A percentile compares a stretch with the other conserved stretches of the same genome.
phyloP scores from a whole-genome alignment of 768 basidiomycete genomes.

The Leccinum pellstonianum region DNA sequence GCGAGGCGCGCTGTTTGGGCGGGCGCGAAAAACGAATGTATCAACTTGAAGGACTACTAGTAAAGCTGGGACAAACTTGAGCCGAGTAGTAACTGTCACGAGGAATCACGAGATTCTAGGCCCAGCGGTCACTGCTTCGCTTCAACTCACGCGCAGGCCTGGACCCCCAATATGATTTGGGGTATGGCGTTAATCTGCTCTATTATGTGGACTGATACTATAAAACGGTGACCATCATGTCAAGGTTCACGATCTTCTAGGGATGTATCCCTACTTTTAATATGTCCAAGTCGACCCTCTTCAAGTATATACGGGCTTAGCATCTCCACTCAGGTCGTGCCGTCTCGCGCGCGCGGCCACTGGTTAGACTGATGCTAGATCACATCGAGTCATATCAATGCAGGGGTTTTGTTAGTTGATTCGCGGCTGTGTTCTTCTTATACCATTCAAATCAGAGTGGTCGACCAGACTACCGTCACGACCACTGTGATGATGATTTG shows the following conservation, averaged over 20 bases:
- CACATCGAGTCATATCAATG: constrained; percentile 42
- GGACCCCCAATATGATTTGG: too few species aligned
- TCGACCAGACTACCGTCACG: constrained; percentile 41
- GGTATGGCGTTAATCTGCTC: neutral
- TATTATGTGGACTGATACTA: too few species aligned
- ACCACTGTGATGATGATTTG: constrained; percentile 40
- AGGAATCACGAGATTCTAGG: too few species aligned
- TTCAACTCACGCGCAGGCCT: too few species aligned
- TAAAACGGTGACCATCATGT: too few species aligned
- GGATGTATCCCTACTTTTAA: constrained; percentile 48
- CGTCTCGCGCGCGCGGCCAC: too few species aligned
- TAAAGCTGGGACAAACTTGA: too few species aligned
- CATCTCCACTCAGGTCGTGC: constrained; percentile 34
- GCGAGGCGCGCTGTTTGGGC: too few species aligned
- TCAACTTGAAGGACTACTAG: too few species aligned
- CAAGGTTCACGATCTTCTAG: constrained; percentile 30
- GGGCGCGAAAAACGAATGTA: too few species aligned
- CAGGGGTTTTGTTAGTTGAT: constrained; percentile 46
- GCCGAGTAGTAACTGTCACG: too few species aligned
- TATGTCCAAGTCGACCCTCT: constrained; percentile 55
- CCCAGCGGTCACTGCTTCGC: too few species aligned
- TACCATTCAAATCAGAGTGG: constrained; percentile 38
- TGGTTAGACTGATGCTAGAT: neutral
- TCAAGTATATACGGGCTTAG: constrained; percentile 40
- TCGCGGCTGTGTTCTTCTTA: constrained; percentile 38